Evolutionary conservation across 495 filamentous ascomycete species (phyloP), one percentile per base, ranked within the genome.

Genomic region (Hyphodiscus hymeniophilus): DNA sequence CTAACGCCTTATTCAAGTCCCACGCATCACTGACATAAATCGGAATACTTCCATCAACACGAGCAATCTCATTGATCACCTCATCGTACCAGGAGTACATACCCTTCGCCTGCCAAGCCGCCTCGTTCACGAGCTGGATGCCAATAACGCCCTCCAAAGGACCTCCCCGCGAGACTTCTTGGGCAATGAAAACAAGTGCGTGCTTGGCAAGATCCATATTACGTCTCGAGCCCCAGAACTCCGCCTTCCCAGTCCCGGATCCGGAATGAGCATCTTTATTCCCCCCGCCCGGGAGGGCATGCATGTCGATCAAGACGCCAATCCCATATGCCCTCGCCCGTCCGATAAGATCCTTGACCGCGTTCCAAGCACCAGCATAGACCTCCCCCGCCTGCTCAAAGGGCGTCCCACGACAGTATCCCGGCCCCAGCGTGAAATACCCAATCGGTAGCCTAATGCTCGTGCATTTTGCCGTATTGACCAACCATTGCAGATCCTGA

Each of bases 391-490:
- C 58, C 0, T 58, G 45, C 22, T 66, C 66, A 51, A 79, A 81
- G 8, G 66, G 59, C 1, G 75, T 80, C n/a, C 62, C 64, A 5
- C 57, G 24, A 48, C 64, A 69, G 54, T 68, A 79, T 13, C 55
- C 38, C 0, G 67, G 65, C 0, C 70, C 72, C 11, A 80, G 66
- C 3, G 69, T 74, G 48, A 68, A 79, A 56, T 71, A 77, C 5
- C 76, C 75, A 26, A 81, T 67, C 3, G 77, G 76, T 1, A 81
- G 58, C 13, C 76, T 69, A 41, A 79, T 63, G n/a, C 66, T 66
- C 6, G 73, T 79, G 50, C 66, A 69, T 45, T 61, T 64, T 4
- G 69, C 72, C 26, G 53, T 50, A 13, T 70, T 61, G 7, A 51
- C 57, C 24, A 80, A 59, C 69, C 69, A 77, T 11, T 57, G 50